Percentiles rank a stretch among this genome's conserved stretches.
phyloP scores from a whole-genome alignment of 1,284 basidiomycete genomes.

The Ustilago trichophora region DNA sequence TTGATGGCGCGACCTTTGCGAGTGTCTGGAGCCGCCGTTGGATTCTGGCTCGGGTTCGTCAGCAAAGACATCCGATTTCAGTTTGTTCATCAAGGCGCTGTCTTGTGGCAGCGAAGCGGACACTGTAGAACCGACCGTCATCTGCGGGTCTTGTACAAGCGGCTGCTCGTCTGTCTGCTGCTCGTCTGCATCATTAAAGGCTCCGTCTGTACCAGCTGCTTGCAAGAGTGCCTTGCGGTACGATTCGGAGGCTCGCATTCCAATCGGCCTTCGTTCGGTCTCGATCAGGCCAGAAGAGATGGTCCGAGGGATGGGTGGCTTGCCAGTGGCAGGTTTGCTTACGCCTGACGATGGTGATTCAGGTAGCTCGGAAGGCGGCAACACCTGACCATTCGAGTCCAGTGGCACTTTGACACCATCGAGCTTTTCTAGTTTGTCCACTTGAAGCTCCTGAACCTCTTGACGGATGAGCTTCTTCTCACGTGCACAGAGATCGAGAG shows the following conservation, averaged over 20 bases:
- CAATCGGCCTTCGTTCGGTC: slow-evolving; percentile 27
- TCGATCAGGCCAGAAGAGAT: slow-evolving; percentile 22
- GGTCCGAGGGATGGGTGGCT: slow-evolving; percentile 8
- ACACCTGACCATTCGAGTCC: slow-evolving; percentile 4
- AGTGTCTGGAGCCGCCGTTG: no score
- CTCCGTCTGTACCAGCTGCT: slow-evolving; percentile 14
- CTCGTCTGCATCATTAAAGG: neutral
- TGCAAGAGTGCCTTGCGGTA: slow-evolving; percentile 31
- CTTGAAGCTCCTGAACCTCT: slow-evolving; percentile 16
- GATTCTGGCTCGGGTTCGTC: neutral
- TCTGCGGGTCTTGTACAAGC: neutral
- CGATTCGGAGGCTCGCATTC: slow-evolving; percentile 40
- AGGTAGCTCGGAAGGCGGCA: neutral
- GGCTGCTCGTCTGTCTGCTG: slow-evolving; percentile 1
- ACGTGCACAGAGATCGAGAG: slow-evolving; percentile 62
- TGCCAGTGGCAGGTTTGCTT: neutral
- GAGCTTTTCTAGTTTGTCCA: slow-evolving; percentile 13
- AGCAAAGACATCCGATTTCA: slow-evolving; percentile 3
- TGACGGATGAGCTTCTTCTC: slow-evolving; percentile 60
- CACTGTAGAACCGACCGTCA: neutral
- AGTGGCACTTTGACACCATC: slow-evolving; percentile 21
- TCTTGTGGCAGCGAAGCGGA: slow-evolving; percentile 47
- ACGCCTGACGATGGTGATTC: slow-evolving; percentile 2
- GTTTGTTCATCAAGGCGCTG: slow-evolving; percentile 7
- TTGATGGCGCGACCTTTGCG: slow-evolving; percentile 9